Percentiles rank a stretch among this genome's conserved stretches.
Conservation (phyloP, 208 protist genomes). For the Kentomonas sorsogonicus region DNA sequence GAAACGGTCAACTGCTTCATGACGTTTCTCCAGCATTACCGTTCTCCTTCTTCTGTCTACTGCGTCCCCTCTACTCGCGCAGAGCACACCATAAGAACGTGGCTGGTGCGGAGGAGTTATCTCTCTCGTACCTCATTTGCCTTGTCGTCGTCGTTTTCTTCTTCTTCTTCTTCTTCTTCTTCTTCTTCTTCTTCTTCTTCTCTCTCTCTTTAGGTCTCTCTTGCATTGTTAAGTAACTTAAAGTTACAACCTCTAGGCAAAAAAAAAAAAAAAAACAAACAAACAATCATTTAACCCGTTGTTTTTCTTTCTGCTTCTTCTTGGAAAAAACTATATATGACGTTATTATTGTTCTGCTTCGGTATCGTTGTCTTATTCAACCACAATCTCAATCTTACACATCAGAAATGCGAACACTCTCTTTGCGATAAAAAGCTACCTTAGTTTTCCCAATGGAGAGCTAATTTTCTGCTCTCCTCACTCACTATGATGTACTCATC, state of each 20-base stretch:
- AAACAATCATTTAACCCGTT: neutral
- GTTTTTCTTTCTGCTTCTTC: neutral
- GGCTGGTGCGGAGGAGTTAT: too few relatives aligned
- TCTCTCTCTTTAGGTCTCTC: constrained; percentile 1
- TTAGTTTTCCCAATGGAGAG: too few relatives aligned
- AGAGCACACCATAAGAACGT: constrained; percentile 2
- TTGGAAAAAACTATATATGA: neutral
- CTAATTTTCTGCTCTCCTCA: too few relatives aligned
- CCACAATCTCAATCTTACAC: too few relatives aligned
- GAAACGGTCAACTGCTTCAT: too few relatives aligned
- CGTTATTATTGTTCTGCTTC: too few relatives aligned
- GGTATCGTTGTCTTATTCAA: too few relatives aligned
- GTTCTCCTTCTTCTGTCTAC: neutral
- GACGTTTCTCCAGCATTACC: too few relatives aligned
- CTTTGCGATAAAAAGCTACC: too few relatives aligned
- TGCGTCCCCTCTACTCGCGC: constrained; percentile 1
- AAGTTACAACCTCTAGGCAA: neutral
- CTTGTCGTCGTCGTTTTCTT: neutral
- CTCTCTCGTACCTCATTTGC: constrained; percentile 10
- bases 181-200: constrained; percentile 6
- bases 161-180: neutral
- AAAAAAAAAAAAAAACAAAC: constrained; percentile 11
- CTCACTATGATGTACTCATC: too few relatives aligned
- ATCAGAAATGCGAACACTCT: too few relatives aligned
- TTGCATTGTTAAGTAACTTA: neutral